A percentile compares a stretch with the other conserved stretches of the same genome.
Evolutionary conservation across 176 grass and related monocot species (phyloP).

Genomic region (Aegilops bicornis): DNA sequence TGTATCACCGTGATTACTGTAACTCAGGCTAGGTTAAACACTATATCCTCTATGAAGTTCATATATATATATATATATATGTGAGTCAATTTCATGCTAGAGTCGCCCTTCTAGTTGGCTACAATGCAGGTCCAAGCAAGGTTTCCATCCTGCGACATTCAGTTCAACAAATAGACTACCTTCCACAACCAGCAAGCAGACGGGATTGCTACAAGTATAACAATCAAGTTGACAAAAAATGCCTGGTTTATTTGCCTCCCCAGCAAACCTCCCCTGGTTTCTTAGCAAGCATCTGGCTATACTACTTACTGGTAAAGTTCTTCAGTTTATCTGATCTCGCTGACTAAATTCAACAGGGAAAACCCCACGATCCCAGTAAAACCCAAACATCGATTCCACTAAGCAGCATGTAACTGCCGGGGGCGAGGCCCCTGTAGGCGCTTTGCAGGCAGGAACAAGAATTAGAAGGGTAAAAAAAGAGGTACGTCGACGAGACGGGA

Average conservation of each 20-base stretch:
- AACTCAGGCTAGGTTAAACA: no score
- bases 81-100: no score
- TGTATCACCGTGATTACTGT: no score
- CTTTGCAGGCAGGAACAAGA: neutral
- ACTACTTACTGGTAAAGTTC: neutral
- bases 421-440: no score
- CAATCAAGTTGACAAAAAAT: no score
- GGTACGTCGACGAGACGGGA: neutral
- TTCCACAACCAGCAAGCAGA: no score
- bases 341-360: neutral
- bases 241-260: no score
- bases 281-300: neutral
- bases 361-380: neutral
- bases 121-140: neutral
- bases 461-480: neutral
- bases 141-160: neutral
- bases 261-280: no score
- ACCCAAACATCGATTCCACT: neutral
- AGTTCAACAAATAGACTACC: neutral
- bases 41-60: no score
- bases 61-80: no score
- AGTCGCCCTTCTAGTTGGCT: neutral
- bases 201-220: no score
- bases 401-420: neutral
- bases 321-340: neutral